Base-by-base conservation (phyloP, 164 flowering plant species). In the Magnolia changhungtana region DNA sequence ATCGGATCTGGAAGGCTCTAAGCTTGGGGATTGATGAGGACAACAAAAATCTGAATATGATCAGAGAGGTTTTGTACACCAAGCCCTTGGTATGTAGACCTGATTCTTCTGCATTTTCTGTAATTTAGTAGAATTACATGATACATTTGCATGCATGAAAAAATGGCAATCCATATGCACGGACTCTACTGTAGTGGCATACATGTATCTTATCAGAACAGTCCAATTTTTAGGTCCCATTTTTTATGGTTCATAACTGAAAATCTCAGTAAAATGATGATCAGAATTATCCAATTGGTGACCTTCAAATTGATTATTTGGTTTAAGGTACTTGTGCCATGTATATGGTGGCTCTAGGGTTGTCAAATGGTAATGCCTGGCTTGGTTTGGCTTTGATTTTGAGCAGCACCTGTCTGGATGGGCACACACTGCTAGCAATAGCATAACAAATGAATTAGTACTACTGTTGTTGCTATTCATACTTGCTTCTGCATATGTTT, bases 1-100 rank as follows among this genome's bases (percentile, higher is more conserved):
- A 31, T 50, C 80, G 94, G 64, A 87, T 90, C 63, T 90, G 96
- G 93, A 80, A 73, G 14, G 85, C 91, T 0, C 75, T 89, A 58
- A 58, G 79, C 81, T n/a, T 27, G 23, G 65, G 68, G 80, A 83
- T 69, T 23, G 6, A 37, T 21, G 7, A 11, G 19, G 23, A 37
- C 5, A 67, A 67, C 50, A 21, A 27, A 52, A 50, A 75, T 52
- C n/a, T 75, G 50, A 50, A 69, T 23, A 59, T 82, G 45, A 49
- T 82, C 16, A 19, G 69, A 67, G 75, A 73, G 5, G 77, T 79
- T 50, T 59, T 91, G 52, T 61, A 73, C 73, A 1, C 72, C 11
- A 73, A 78, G 74, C 49, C 74, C 51, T 0, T 58, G 92, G 95
- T 90, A 85, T 78, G 87, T 23, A 67, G 18, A 31, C 13, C 50